Conservation (phyloP, 805 yeast species). For the Ogataea naganishii region DNA sequence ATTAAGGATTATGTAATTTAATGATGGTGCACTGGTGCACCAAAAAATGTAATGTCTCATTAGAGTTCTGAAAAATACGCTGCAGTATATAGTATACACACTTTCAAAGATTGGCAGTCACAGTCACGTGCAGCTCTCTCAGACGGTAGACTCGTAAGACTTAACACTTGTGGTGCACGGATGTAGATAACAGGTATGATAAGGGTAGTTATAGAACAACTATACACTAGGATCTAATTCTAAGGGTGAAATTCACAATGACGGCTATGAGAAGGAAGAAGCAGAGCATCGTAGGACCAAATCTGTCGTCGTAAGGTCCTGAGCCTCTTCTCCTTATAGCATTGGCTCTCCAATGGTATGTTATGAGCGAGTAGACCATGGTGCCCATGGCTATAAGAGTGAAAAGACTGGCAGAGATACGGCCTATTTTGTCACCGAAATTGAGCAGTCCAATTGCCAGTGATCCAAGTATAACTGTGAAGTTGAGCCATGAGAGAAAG, state of each 20-base stretch:
- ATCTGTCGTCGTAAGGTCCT: constrained; percentile 98
- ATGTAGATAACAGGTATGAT: no score
- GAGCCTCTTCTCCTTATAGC: constrained; percentile 96
- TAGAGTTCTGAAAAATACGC: no score
- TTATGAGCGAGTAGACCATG: constrained; percentile 89
- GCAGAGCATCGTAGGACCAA: constrained; percentile 97
- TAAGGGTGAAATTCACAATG: constrained; percentile 81
- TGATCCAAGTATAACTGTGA: constrained; percentile 97
- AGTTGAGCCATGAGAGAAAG: constrained; percentile 94
- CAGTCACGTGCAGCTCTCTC: no score
- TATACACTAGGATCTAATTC: constrained; percentile 45
- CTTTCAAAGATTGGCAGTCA: no score
- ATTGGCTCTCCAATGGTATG: constrained; percentile 99
- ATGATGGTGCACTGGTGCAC: no score
- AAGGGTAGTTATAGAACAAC: background rate
- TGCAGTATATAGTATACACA: no score
- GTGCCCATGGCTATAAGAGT: constrained; percentile 97
- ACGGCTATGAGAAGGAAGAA: constrained; percentile 89
- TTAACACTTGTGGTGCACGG: no score
- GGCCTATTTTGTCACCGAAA: constrained; percentile 91
- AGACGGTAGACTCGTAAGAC: no score
- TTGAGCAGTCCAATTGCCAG: constrained; percentile 92
- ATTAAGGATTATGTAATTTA: no score
- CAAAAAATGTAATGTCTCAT: no score
- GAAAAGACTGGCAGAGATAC: constrained; percentile 88